Evolutionary conservation across 306 rosid genomes (phyloP).

Genomic region (Prunus persica): DNA sequence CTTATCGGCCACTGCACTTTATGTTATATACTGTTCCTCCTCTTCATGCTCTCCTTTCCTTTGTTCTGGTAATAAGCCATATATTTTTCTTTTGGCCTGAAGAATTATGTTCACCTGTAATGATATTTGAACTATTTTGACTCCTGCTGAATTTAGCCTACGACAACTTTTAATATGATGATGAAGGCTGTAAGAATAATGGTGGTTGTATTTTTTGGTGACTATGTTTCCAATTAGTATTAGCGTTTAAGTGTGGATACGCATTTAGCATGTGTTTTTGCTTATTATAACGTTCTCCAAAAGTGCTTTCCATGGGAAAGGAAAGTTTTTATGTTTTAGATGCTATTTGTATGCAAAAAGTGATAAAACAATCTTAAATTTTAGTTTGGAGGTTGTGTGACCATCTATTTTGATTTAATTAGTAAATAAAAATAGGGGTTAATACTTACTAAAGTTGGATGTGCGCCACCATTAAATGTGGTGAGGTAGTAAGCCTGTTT

Average conservation of each 20-base stretch:
- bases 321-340: background rate
- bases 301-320: background rate
- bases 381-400: background rate
- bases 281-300: background rate
- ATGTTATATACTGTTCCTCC: background rate
- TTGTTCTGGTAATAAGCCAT: background rate
- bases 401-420: background rate
- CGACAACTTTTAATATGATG: background rate
- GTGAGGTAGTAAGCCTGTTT: background rate
- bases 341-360: background rate
- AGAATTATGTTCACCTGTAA: background rate
- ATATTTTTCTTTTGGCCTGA: slow-evolving; percentile 1
- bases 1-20: background rate
- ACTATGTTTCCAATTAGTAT: background rate
- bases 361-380: background rate
- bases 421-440: background rate
- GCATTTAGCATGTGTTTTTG: background rate
- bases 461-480: background rate
- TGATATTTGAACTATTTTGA: background rate
- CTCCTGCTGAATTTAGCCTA: background rate
- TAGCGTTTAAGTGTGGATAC: background rate
- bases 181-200: background rate
- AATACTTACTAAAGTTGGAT: background rate
- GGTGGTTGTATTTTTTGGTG: background rate
- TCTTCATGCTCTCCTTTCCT: background rate